Conservation (phyloP, 371 early-diverging fungal species). For the Rhizopus delemar region DNA sequence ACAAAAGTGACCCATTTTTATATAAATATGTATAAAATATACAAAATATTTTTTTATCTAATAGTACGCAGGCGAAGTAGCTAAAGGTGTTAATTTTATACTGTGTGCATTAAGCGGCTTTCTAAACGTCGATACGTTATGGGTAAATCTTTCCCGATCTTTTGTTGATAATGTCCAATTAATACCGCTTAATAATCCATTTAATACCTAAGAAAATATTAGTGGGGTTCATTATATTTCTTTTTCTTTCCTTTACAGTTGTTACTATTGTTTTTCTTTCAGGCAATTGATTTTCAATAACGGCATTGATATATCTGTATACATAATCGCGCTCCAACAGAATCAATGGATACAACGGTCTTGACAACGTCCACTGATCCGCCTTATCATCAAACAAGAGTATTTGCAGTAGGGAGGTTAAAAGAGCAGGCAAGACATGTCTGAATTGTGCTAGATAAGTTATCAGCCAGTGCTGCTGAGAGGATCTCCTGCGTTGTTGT, state of each 20-base stretch:
- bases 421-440: constrained; percentile 61
- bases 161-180: constrained; percentile 61
- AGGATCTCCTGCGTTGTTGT: constrained; percentile 28
- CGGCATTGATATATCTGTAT: constrained; percentile 62
- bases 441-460: constrained; percentile 55
- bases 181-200: constrained; percentile 68
- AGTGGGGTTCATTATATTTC: neutral
- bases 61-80: constrained; percentile 21
- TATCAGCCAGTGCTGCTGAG: constrained; percentile 39
- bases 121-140: constrained; percentile 71
- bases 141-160: constrained; percentile 82
- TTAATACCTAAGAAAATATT: constrained; percentile 37
- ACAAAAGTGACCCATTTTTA: neutral
- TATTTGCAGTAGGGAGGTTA: constrained; percentile 68
- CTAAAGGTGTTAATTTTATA: constrained; percentile 49
- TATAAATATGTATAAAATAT: neutral
- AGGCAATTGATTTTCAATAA: constrained; percentile 72
- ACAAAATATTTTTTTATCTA: constrained; percentile 1
- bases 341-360: constrained; percentile 80
- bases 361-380: constrained; percentile 82
- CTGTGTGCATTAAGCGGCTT: constrained; percentile 60
- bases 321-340: constrained; percentile 74
- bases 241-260: constrained; percentile 47
- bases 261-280: constrained; percentile 70
- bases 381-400: constrained; percentile 78